Evolutionary conservation across 148 eudicot species (phyloP).

Genomic region (Persicaria tinctoria): DNA sequence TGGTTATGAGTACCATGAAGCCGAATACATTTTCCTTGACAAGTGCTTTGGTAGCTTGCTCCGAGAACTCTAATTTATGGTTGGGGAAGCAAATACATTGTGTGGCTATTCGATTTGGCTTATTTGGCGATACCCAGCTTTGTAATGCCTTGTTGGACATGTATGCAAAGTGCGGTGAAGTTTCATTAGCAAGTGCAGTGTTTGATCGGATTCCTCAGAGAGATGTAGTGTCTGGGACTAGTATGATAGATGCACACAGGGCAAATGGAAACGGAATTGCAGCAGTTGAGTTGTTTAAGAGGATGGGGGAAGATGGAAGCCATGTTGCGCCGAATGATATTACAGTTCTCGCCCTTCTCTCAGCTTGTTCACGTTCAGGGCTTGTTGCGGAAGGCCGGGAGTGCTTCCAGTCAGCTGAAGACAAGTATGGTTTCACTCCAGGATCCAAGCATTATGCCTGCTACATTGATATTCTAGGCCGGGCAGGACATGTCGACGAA

Average conservation of each 20-base stretch:
- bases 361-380: slow-evolving; percentile 76
- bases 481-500: slow-evolving; percentile 61
- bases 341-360: slow-evolving; percentile 61
- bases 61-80: slow-evolving; percentile 30
- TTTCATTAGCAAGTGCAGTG: slow-evolving; percentile 33
- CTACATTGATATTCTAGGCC: slow-evolving; percentile 70
- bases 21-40: slow-evolving; percentile 32
- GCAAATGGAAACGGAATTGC: slow-evolving; percentile 43
- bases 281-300: slow-evolving; percentile 52
- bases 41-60: slow-evolving; percentile 30
- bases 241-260: slow-evolving; percentile 52
- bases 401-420: slow-evolving; percentile 51
- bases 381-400: slow-evolving; percentile 44
- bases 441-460: slow-evolving; percentile 63
- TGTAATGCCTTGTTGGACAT: slow-evolving; percentile 23
- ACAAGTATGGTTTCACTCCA: slow-evolving; percentile 35
- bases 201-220: slow-evolving; percentile 45
- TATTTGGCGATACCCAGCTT: slow-evolving; percentile 14
- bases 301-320: slow-evolving; percentile 35
- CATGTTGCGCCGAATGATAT: slow-evolving; percentile 50
- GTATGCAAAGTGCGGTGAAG: slow-evolving; percentile 68
- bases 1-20: slow-evolving; percentile 25
- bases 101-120: slow-evolving; percentile 18
- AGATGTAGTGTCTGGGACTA: slow-evolving; percentile 66
- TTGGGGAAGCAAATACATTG: slow-evolving; percentile 39